phyloP scores from a whole-genome alignment of 768 basidiomycete species.

The Trichaptum fuscoviolaceum region DNA sequence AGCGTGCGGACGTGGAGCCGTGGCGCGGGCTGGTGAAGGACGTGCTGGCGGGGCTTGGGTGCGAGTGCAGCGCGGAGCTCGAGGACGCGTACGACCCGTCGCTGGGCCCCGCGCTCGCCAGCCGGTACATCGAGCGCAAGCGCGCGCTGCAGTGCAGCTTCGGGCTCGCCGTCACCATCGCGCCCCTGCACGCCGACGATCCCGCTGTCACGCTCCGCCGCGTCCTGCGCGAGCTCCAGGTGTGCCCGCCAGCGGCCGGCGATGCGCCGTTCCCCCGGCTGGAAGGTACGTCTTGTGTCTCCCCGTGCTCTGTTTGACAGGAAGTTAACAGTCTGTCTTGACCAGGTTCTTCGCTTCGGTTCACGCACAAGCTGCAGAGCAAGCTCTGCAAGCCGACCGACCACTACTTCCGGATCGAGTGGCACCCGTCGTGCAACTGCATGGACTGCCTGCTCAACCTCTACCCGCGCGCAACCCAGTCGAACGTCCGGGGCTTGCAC shows the following conservation, averaged over 20 bases:
- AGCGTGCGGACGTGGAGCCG: neutral
- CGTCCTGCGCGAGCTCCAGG: neutral
- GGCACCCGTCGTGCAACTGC: constrained; percentile 67
- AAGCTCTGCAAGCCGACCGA: constrained; percentile 72
- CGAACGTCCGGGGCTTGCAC: neutral
- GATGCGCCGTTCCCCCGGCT: neutral
- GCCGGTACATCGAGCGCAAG: neutral
- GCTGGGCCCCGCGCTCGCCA: neutral
- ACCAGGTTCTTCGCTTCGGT: neutral
- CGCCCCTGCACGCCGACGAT: neutral
- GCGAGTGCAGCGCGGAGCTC: neutral
- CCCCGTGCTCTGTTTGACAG: neutral
- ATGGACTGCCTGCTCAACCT: constrained; percentile 28
- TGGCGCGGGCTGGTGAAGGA: neutral
- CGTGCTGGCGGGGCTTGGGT: neutral
- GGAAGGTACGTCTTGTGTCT: neutral
- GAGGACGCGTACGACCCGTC: neutral
- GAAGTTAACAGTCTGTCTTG: neutral
- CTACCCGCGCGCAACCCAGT: neutral
- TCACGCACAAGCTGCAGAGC: constrained; percentile 29
- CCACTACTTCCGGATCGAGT: constrained; percentile 41
- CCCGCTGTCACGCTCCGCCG: neutral
- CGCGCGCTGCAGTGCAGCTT: neutral
- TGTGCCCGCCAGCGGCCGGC: neutral
- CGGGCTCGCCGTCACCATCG: neutral